Evolutionary conservation across 768 basidiomycete species (phyloP).

Genomic region (Agaricus blazei): DNA sequence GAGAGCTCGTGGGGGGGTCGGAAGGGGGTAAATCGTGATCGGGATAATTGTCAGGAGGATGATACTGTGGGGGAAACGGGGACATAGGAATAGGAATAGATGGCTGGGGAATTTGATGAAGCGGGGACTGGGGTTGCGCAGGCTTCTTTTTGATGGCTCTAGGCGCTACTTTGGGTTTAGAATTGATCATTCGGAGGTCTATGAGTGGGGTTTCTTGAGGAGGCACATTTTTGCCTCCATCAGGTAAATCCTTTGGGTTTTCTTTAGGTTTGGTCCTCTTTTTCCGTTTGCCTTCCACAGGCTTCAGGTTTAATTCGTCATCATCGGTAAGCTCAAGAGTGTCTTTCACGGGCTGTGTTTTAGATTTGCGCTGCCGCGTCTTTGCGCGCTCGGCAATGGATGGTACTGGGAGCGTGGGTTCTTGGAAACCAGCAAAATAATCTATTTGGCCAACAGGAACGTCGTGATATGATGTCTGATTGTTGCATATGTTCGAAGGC

Average conservation of each 20-base stretch:
- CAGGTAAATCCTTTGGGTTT: constrained; percentile 10
- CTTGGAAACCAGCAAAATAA: constrained; percentile 10
- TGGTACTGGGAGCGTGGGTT: constrained; percentile 8
- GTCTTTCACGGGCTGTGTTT: background rate
- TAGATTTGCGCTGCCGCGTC: constrained; percentile 36
- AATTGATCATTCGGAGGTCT: background rate
- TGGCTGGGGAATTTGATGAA: constrained; percentile 5
- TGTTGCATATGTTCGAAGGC: background rate
- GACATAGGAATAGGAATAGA: constrained; percentile 13
- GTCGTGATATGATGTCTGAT: background rate
- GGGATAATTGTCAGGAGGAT: constrained; percentile 19
- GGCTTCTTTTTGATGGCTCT: constrained; percentile 14
- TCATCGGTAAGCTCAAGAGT: constrained; percentile 17
- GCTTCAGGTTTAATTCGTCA: constrained; percentile 7
- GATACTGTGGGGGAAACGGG: constrained; percentile 15
- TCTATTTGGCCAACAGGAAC: background rate
- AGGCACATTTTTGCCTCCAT: background rate
- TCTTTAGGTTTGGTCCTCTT: constrained; percentile 16
- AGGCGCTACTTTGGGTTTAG: constrained; percentile 9
- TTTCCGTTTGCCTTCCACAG: constrained; percentile 4
- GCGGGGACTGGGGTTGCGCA: background rate
- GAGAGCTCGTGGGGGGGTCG: constrained; percentile 17
- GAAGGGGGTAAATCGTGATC: constrained; percentile 31
- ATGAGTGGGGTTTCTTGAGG: background rate
- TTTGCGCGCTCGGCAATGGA: constrained; percentile 58